Evolutionary conservation across 1,284 basidiomycete species (phyloP).

Genomic region (Malassezia pachydermatis): DNA sequence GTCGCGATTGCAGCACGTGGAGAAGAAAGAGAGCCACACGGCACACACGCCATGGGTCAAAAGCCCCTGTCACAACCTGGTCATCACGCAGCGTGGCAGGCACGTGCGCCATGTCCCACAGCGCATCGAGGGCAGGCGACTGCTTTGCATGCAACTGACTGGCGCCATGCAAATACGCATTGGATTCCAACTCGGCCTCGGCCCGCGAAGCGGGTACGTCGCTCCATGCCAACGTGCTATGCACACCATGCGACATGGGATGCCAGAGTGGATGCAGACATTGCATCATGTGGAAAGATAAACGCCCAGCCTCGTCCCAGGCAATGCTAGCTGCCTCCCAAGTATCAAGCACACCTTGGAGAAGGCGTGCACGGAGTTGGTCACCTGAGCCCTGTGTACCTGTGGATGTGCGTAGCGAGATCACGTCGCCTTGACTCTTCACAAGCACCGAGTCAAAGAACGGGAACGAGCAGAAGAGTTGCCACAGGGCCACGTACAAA

Average conservation of each 20-base stretch:
- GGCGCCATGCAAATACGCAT: constrained; percentile 21
- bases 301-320: constrained; percentile 22
- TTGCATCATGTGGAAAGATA: constrained; percentile 6
- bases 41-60: constrained; percentile 13
- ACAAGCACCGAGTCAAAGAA: constrained; percentile 23
- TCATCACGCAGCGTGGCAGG: constrained; percentile 3
- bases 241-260: constrained; percentile 3
- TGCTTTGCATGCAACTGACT: constrained; percentile 8
- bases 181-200: constrained; percentile 20
- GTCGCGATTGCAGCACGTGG: constrained; percentile 1
- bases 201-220: constrained; percentile 17
- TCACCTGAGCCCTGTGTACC: constrained; percentile 21
- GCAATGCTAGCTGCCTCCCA: constrained; percentile 18
- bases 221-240: neutral
- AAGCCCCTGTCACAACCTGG: neutral
- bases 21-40: constrained; percentile 12
- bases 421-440: neutral
- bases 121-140: constrained; percentile 4
- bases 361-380: constrained; percentile 22
- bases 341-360: constrained; percentile 23
- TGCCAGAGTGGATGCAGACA: constrained; percentile 9
- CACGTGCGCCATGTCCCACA: constrained; percentile 6
- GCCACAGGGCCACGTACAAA: constrained; percentile 25
- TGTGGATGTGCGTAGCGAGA: constrained; percentile 2
- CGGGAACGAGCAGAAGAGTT: constrained; percentile 30